Base-by-base conservation (phyloP, 306 rosid species). In the Acacia crassicarpa region DNA sequence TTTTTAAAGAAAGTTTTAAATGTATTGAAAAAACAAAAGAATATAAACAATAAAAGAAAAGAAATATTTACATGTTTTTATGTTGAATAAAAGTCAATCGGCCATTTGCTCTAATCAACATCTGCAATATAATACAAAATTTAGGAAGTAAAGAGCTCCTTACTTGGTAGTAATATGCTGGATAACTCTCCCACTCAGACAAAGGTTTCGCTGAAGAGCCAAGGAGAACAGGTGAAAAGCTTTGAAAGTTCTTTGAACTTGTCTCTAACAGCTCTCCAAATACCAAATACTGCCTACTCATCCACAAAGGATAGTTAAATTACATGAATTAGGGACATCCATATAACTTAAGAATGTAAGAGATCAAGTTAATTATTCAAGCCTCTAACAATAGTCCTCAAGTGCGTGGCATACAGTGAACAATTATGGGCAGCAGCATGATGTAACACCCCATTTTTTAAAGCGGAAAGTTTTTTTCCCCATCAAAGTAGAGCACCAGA, bases 241-340 rank as follows among this genome's bases (percentile, higher is more conserved):
- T 84, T 81, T 88, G 91, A 79, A 82, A 77, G 69, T 58, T 74
- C 84, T 81, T 85, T 53, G 92, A 84, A 83, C 97, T 93, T 78
- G 91, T 95, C 91, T 95, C 97, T 80, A 95, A 78, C 85, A 95
- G 88, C 86, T 95, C 98, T 3, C 94, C 97, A 85, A 95, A 93
- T 78, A 92, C 99, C 94, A 92, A 86, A 85, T 75, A 95, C 83
- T 95, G 99, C 85, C 94, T 91, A 84, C 98, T 92, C 94, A 95
- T 85, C 99, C 99, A 61, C 67, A 72, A 44, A 72, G 12, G 23
- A 72, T 15, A 43, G 74, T 23, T 68, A 68, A 25, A 72, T 72
- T 45, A 27, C 41, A 72, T 46, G 25, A 3, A 45, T 48, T 72
- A 46, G 43, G 62, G 56, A 17, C 62, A 72, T 14, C 59, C 76